phyloP scores from a whole-genome alignment of 1,139 yeast genomes.

The Yamadazyma triangularis region DNA sequence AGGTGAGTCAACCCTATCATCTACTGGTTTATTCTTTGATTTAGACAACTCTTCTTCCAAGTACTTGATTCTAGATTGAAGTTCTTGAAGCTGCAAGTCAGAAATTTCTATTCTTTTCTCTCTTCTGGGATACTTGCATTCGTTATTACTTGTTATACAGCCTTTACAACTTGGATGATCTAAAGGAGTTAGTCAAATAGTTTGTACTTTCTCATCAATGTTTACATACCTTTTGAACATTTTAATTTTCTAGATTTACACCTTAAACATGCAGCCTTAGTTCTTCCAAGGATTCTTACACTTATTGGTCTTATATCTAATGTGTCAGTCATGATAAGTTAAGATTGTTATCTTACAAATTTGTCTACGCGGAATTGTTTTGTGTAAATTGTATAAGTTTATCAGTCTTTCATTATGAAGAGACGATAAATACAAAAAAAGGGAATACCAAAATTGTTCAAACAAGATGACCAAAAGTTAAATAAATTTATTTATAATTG shows the following conservation, averaged over 20 bases:
- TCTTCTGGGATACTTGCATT: constrained; percentile 11
- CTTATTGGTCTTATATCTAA: constrained; percentile 11
- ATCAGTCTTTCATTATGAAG: no score
- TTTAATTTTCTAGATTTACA: constrained; percentile 12
- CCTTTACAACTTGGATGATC: constrained; percentile 10
- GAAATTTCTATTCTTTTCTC: constrained; percentile 10
- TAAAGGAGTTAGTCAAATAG: constrained; percentile 5
- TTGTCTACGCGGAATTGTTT: no score
- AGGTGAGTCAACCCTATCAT: no score
- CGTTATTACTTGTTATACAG: constrained; percentile 8
- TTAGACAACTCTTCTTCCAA: constrained; percentile 9
- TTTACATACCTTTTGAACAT: constrained; percentile 12
- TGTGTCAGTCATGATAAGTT: no score
- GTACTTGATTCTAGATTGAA: constrained; percentile 3
- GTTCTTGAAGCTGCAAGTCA: constrained; percentile 11
- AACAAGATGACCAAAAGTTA: no score
- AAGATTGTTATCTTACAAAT: no score
- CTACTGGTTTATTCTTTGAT: no score
- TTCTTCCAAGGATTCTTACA: constrained; percentile 11
- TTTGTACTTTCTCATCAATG: background rate
- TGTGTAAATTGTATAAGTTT: no score
- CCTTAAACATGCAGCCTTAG: constrained; percentile 12
- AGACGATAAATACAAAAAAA: no score
- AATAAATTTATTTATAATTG: no score
- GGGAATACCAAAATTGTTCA: no score